Conservation (phyloP, 179 eudicot species). For the Sideroxylon spinosum region DNA sequence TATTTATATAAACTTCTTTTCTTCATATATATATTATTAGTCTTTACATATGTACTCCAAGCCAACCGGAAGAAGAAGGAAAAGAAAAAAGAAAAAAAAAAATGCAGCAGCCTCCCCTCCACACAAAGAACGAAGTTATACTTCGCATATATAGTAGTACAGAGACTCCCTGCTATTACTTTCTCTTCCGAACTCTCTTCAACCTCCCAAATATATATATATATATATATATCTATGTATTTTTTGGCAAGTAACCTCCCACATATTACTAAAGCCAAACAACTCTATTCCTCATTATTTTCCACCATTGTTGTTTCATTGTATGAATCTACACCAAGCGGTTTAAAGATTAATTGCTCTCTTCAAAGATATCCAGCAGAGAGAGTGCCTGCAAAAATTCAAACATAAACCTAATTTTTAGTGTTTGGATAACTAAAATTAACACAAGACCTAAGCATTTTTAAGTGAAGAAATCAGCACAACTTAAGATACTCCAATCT, state of each 20-base stretch:
- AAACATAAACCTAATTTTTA: not conserved
- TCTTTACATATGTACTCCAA: not conserved
- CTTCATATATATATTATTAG: not conserved
- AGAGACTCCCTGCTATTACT: conserved; percentile 9
- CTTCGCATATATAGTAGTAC: not conserved
- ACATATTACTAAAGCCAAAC: not conserved
- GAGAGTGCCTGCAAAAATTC: conserved; percentile 56
- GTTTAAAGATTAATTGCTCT: conserved; percentile 12
- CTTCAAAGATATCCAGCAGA: conserved; percentile 63
- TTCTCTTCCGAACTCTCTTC: conserved; percentile 15
- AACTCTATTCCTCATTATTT: not conserved
- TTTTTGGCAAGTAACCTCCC: too few species aligned
- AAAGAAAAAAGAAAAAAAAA: not conserved
- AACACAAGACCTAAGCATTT: not conserved
- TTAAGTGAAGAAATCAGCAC: not conserved
- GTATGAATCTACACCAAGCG: not conserved
- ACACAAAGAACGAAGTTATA: not conserved
- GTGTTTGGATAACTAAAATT: too few species aligned
- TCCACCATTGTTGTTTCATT: not conserved
- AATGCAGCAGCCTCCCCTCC: not conserved
- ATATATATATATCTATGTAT: too few species aligned
- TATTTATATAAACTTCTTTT: not conserved
- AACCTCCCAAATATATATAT: conserved; percentile 13
- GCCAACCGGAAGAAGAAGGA: not conserved
- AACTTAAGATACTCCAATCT: not conserved